phyloP scores from a whole-genome alignment of 2,329 filamentous ascomycete genomes.

The Hirsutella rhossiliensis region DNA sequence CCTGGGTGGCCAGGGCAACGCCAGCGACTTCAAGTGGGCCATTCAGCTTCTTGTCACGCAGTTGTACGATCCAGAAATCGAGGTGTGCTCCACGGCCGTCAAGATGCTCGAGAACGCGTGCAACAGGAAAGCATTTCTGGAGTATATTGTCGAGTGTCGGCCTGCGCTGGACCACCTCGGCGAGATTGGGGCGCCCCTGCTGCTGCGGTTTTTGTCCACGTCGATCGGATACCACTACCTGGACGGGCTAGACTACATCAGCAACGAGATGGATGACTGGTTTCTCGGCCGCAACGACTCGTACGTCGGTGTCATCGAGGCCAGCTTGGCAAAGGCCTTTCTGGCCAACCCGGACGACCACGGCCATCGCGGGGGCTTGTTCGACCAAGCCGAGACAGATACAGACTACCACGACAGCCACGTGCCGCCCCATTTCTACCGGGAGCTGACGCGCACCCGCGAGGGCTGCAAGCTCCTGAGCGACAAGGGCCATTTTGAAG shows the following conservation, averaged over 20 bases:
- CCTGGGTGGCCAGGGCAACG: conserved; percentile 20
- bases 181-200: conserved; percentile 86
- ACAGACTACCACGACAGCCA: conserved; percentile 48
- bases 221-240: conserved; percentile 97
- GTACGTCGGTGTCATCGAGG: conserved; percentile 91
- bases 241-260: conserved; percentile 95
- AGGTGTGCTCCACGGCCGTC: conserved; percentile 91
- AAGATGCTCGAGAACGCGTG: conserved; percentile 97
- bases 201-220: conserved; percentile 86
- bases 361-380: conserved; percentile 44
- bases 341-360: conserved; percentile 50
- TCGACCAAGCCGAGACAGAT: conserved; percentile 44
- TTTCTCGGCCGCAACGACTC: conserved; percentile 92
- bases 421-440: conserved; percentile 96
- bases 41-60: conserved; percentile 96
- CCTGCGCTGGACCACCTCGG: conserved; percentile 90
- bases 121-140: conserved; percentile 79
- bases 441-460: conserved; percentile 81
- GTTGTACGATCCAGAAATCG: conserved; percentile 91
- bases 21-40: conserved; percentile 80
- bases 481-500: conserved; percentile 91
- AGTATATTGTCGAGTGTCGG: conserved; percentile 93
- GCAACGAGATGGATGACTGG: conserved; percentile 99
- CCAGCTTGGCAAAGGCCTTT: conserved; percentile 82
- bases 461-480: conserved; percentile 85